Evolutionary conservation across 768 basidiomycete species (phyloP), one percentile per base, ranked within the genome.

Genomic region (Russula sp.): DNA sequence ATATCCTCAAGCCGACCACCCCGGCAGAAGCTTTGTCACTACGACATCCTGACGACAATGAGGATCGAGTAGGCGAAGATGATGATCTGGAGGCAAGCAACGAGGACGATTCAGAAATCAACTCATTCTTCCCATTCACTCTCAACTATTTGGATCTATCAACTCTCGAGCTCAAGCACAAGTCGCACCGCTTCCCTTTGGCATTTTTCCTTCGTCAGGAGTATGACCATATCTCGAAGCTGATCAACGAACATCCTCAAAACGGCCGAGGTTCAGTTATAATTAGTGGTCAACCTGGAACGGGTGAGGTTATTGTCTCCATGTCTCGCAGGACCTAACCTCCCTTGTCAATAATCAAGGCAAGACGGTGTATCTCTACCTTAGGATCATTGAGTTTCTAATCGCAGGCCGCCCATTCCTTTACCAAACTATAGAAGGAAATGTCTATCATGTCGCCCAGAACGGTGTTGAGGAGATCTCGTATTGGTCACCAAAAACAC

Each of bases 211-310:
- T 16, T 50, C 49, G 26, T 50, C 11, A 50, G 28, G 49, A 28
- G 7, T 50, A 50, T 3, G 49, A 50, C 5, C 4, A 28, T 28
- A 28, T 50, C 13, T 14, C 24, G 6, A 4, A 0, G 49, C 49
- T 50, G 26, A 18, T 50, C 49, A 7, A 50, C 5, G 16, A 50
- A 26, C 0, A 1, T 5, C 26, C 49, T 26, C 44, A 28, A 7
- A 6, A 18, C 14, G 2, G 5, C 26, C 0, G 2, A 2, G 8
- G 24, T 50, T 26, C 49, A 5, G 49, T 50, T 10, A 50, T 50
- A 14, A 26, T 28, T 5, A 50, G 49, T 50, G 49, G 49, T 28
- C 49, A 50, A 50, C 49, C 26, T 49, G 49, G 49, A 50, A 50
- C 49, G 4, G 49, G 49, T 50, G 49, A 50, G 49, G 11, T 50